phyloP scores from a whole-genome alignment of 2,329 filamentous ascomycete genomes.

The Ophiostoma sp. region DNA sequence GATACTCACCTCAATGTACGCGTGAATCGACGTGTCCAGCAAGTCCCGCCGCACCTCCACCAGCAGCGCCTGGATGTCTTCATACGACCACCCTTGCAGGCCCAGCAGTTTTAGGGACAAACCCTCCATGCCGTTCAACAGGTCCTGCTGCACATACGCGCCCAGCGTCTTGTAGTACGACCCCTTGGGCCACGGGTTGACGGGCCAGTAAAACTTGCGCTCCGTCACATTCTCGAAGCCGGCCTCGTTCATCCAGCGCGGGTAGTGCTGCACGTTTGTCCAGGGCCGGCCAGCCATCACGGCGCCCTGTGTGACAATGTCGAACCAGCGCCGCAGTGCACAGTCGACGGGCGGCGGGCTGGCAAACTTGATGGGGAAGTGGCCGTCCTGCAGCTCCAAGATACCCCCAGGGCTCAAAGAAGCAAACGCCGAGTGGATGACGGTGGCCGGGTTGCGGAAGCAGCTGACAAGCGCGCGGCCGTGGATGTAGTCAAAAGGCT shows the following conservation, averaged over 20 bases:
- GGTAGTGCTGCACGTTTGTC: slow-evolving; percentile 29
- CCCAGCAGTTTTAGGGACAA: slow-evolving; percentile 21
- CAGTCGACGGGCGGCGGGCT: slow-evolving; percentile 22
- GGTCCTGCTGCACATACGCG: slow-evolving; percentile 31
- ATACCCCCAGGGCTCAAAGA: slow-evolving; percentile 15
- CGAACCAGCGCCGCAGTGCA: slow-evolving; percentile 28
- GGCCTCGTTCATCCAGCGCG: slow-evolving; percentile 30
- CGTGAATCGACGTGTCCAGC: slow-evolving; percentile 11
- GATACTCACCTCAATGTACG: slow-evolving; percentile 19
- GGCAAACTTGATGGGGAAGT: slow-evolving; percentile 26
- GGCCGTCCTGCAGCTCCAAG: slow-evolving; percentile 26
- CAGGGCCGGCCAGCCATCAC: slow-evolving; percentile 31
- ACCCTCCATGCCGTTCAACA: slow-evolving; percentile 25
- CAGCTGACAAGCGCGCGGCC: slow-evolving; percentile 24
- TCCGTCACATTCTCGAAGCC: slow-evolving; percentile 35
- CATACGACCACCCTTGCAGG: slow-evolving; percentile 2
- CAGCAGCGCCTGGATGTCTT: slow-evolving; percentile 18
- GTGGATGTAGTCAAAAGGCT: slow-evolving; percentile 27
- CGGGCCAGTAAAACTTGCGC: slow-evolving; percentile 33
- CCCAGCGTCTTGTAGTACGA: slow-evolving; percentile 33
- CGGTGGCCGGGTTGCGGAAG: slow-evolving; percentile 25
- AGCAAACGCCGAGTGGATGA: slow-evolving; percentile 20
- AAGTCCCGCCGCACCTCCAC: slow-evolving; percentile 22
- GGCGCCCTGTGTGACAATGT: slow-evolving; percentile 29
- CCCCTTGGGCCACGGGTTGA: slow-evolving; percentile 34